Percentiles rank a stretch among this genome's conserved stretches.
These are phyloP conservation scores for Chernovozyma sophiae-reginae DNA, from an alignment of 1,139 yeast genomes.

Conservation along the genomic window DNA sequence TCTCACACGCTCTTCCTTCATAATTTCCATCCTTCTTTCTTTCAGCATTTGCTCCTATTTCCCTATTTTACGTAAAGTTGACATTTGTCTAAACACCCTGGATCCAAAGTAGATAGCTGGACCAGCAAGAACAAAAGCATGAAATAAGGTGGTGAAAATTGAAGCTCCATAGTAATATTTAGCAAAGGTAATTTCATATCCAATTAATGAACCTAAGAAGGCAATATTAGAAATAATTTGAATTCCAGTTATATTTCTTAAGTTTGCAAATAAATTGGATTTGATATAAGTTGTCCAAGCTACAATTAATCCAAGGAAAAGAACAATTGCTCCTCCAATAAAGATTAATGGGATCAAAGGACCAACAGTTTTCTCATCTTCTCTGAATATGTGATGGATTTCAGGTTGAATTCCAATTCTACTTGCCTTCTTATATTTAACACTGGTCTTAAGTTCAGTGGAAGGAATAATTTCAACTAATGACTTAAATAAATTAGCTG, in stretches of 20 bases:
- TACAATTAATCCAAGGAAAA: slow-evolving; percentile 39
- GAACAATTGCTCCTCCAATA: slow-evolving; percentile 37
- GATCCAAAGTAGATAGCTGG: slow-evolving; percentile 68
- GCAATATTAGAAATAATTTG: slow-evolving; percentile 36
- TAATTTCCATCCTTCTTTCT: no score
- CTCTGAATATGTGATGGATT: slow-evolving; percentile 64
- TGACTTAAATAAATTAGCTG: slow-evolving; percentile 21
- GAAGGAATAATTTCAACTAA: slow-evolving; percentile 35
- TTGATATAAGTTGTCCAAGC: slow-evolving; percentile 49
- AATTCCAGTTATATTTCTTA: slow-evolving; percentile 21
- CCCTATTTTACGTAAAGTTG: slow-evolving; percentile 30
- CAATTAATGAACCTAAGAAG: slow-evolving; percentile 51
- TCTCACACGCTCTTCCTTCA: no score
- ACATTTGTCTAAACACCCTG: slow-evolving; percentile 43
- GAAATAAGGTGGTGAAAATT: slow-evolving; percentile 65
- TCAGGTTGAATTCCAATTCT: slow-evolving; percentile 57
- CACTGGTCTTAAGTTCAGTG: slow-evolving; percentile 21
- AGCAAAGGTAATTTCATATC: slow-evolving; percentile 60
- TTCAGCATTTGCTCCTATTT: slow-evolving; percentile 14
- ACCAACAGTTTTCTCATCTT: slow-evolving; percentile 53
- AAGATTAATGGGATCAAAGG: slow-evolving; percentile 54
- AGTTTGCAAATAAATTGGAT: slow-evolving; percentile 37
- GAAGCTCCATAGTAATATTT: slow-evolving; percentile 68
- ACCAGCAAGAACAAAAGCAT: slow-evolving; percentile 47
- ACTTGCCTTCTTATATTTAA: slow-evolving; percentile 25